Base-by-base conservation (phyloP, 164 flowering plant genomes). In the Paratinospora sagittata region DNA sequence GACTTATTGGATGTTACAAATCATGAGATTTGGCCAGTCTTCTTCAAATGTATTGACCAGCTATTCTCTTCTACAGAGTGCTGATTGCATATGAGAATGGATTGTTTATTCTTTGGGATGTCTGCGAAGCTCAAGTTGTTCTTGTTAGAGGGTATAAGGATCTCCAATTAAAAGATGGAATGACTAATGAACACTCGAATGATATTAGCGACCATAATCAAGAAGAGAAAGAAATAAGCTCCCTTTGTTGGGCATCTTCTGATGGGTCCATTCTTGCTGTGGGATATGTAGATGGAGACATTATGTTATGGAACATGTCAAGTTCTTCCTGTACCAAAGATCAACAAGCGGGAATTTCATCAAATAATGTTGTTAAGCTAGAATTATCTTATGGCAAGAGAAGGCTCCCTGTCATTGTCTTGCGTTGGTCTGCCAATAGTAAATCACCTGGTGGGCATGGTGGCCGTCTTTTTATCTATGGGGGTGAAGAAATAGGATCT, bases 211-310 rank as follows among this genome's bases (percentile, higher is more conserved):
- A 78, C 37, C 39, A 77, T 68, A 76, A 82, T 52, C 75, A 87
- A 63, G 87, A 78, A 73, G 96, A 89, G 69, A 90, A 91, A 81
- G 94, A 91, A 79, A 91, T 93, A 70, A 88, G 89, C 77, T 87
- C 97, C 75, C 86, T 90, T 75, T 90, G 96, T 81, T 93, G 97
- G 98, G 97, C 87, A 78, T 91, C 98, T 77, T 72, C 85, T 26
- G 76, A 70, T 86, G 97, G 98, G 55, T 88, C 96, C 57, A 79
- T 88, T 81, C 82, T 90, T 78, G 97, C 92, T 67, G 94, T 89
- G 39, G 98, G 98, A 74, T 93, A 93, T 69, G 70, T 90, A 63
- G 96, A 93, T 83, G 98, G 97, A 67, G 98, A 93, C 83, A 87
- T 93, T 61, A 74, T 93, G 73, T 82, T 93, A 45, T 93, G 98